A percentile compares a stretch with the other conserved stretches of the same genome.
Evolutionary conservation across 306 rosid species (phyloP).

Genomic region (Lablab purpureus): DNA sequence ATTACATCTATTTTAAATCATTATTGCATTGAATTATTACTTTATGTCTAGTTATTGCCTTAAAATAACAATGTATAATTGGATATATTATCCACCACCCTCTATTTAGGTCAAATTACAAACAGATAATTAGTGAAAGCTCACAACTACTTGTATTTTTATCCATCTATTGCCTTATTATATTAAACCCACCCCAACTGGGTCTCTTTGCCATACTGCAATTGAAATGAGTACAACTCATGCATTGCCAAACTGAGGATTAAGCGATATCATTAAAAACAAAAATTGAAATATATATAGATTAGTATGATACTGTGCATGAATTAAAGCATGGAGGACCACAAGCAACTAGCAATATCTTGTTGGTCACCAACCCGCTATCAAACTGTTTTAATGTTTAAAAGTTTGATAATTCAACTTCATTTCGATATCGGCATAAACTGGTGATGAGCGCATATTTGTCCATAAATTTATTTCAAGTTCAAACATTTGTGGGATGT

Average conservation of each 20-base stretch:
- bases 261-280: neutral
- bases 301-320: neutral
- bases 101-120: neutral
- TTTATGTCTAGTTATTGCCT: neutral
- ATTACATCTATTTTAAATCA: slow-evolving; percentile 28
- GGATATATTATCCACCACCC: neutral
- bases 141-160: neutral
- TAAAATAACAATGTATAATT: too few species aligned
- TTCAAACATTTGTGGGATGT: neutral
- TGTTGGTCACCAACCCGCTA: neutral
- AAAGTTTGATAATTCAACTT: neutral
- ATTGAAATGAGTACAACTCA: neutral
- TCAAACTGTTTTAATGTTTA: slow-evolving; percentile 11
- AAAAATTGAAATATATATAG: neutral
- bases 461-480: neutral
- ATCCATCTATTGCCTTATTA: neutral
- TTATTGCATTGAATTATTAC: slow-evolving; percentile 4
- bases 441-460: neutral
- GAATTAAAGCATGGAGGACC: slow-evolving; percentile 19
- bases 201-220: neutral
- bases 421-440: slow-evolving; percentile 3
- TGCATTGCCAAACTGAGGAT: slow-evolving; percentile 18
- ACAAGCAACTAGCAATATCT: neutral
- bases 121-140: neutral
- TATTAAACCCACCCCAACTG: neutral